phyloP scores from a whole-genome alignment of 169 alveolate species.

The Plasmodium fragile region DNA sequence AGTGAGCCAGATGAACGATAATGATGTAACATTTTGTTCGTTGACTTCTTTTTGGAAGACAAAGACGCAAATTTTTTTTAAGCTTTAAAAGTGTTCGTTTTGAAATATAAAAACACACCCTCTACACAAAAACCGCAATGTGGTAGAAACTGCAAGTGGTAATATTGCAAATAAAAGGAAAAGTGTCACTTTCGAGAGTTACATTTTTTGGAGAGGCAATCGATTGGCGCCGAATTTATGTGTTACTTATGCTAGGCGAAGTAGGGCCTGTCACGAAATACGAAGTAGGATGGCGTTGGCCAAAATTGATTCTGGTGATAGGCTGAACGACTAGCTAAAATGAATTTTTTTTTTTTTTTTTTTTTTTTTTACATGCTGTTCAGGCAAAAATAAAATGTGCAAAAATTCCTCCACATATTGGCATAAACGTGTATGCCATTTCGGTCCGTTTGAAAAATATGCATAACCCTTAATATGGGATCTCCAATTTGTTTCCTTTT shows the following conservation, averaged over 20 bases:
- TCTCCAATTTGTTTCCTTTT: background rate
- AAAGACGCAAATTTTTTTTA: background rate
- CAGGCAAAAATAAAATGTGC: background rate
- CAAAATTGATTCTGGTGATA: background rate
- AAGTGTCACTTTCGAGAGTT: background rate
- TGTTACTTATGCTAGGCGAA: background rate
- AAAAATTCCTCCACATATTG: background rate
- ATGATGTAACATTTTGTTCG: background rate
- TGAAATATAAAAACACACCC: background rate
- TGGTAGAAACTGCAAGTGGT: background rate
- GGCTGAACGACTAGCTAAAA: constrained; percentile 1
- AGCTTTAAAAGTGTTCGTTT: background rate
- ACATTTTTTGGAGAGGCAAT: background rate
- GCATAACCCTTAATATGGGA: background rate
- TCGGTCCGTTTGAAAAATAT: background rate
- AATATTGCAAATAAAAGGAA: background rate
- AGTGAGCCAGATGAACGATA: background rate
- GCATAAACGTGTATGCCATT: background rate
- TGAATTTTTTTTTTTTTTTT: background rate
- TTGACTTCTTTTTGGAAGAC: background rate
- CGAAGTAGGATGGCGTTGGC: background rate
- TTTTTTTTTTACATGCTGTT: background rate
- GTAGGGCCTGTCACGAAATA: background rate
- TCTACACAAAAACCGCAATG: background rate
- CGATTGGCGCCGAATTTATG: background rate